Conservation (phyloP, 805 yeast genomes). For the Kregervanrija delftensis region DNA sequence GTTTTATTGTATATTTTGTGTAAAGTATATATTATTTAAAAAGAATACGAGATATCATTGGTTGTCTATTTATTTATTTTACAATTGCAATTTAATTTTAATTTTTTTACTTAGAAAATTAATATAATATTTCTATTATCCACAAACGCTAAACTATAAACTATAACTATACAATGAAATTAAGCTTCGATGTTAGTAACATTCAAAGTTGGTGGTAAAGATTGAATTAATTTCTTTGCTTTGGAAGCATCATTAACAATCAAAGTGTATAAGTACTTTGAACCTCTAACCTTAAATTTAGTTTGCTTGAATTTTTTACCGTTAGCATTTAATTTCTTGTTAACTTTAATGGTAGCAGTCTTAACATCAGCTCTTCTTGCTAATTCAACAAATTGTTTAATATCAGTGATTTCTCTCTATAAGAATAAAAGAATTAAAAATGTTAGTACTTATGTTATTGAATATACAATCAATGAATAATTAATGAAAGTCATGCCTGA, state of each 20-base stretch:
- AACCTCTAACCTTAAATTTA: conserved; percentile 98
- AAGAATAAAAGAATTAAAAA: background rate
- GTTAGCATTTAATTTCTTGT: conserved; percentile 71
- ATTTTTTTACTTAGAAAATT: too few relatives aligned
- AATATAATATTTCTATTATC: too few relatives aligned
- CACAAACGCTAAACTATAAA: too few relatives aligned
- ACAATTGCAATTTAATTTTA: too few relatives aligned
- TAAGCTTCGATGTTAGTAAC: conserved; percentile 37
- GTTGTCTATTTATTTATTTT: too few relatives aligned
- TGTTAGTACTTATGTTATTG: conserved; percentile 14
- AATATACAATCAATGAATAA: too few relatives aligned
- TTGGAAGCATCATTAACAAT: conserved; percentile 91
- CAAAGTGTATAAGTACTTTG: conserved; percentile 90
- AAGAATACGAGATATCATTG: too few relatives aligned
- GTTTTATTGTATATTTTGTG: too few relatives aligned
- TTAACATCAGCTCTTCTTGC: conserved; percentile 94
- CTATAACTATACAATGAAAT: background rate
- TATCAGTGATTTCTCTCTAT: conserved; percentile 77
- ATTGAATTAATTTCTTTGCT: conserved; percentile 96
- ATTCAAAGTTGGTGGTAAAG: conserved; percentile 90
- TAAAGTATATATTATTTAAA: too few relatives aligned
- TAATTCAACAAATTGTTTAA: conserved; percentile 95
- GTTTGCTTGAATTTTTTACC: conserved; percentile 88
- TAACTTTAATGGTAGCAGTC: conserved; percentile 90
- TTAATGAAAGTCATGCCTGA: too few relatives aligned